Conservation (phyloP, 2,329 filamentous ascomycete species). For the Beauveria bassiana region DNA sequence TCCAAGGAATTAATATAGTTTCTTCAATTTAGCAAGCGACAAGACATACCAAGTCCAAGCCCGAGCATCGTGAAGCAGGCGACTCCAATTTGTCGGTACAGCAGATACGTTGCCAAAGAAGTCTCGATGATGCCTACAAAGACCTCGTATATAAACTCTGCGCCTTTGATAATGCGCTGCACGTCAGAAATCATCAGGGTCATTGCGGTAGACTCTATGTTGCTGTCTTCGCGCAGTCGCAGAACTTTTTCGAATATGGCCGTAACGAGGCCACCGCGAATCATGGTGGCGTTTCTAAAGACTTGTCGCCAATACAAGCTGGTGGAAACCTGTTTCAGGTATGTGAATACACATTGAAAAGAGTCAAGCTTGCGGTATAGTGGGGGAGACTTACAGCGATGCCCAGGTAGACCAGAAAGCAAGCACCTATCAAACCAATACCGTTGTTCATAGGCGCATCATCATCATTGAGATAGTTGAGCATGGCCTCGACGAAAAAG, state of each 20-base stretch:
- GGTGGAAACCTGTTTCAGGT: neutral
- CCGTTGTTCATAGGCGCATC: neutral
- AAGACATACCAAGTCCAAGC: neutral
- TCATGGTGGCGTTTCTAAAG: neutral
- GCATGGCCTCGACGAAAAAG: neutral
- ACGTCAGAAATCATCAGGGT: neutral
- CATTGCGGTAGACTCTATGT: neutral
- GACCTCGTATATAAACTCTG: neutral
- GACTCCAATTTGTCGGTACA: neutral
- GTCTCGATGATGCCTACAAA: neutral
- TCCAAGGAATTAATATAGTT: neutral
- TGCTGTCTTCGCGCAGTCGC: neutral
- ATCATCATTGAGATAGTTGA: neutral
- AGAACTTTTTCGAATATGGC: neutral
- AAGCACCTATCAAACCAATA: neutral
- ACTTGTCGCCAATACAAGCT: neutral
- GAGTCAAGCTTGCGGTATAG: neutral
- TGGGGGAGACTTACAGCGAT: neutral
- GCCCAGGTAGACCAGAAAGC: neutral
- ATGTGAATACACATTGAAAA: neutral
- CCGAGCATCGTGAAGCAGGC: neutral
- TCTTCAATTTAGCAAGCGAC: neutral
- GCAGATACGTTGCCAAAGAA: neutral
- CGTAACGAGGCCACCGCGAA: neutral
- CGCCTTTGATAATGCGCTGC: neutral